These are phyloP conservation scores for Echites panduratus DNA, from an alignment of 257 asterid genomes.

Conservation along the genomic window DNA sequence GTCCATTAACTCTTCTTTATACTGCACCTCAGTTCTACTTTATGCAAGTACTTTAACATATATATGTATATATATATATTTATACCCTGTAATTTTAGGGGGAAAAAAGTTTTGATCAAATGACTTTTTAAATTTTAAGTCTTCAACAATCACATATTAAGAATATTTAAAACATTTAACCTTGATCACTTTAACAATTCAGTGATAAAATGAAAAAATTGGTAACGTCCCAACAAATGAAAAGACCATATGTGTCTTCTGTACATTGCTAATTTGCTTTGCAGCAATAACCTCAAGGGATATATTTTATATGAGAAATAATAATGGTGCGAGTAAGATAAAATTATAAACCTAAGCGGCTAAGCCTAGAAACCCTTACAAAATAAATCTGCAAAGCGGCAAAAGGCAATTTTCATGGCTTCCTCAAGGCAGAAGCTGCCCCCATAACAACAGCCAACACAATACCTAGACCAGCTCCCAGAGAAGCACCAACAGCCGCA, in stretches of 20 bases:
- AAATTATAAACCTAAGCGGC: neutral
- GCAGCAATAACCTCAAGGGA: neutral
- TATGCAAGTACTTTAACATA: too few relatives aligned
- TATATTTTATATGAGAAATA: neutral
- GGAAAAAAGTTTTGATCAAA: too few relatives aligned
- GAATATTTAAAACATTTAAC: too few relatives aligned
- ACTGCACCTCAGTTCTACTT: too few relatives aligned
- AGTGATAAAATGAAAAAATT: too few relatives aligned
- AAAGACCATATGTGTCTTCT: neutral
- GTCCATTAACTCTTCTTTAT: too few relatives aligned
- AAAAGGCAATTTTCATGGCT: conserved; percentile 46
- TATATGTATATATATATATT: too few relatives aligned
- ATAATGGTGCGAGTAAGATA: neutral
- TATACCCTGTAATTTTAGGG: too few relatives aligned
- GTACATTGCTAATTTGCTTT: neutral
- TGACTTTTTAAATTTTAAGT: too few relatives aligned
- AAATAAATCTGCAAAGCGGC: conserved; percentile 11
- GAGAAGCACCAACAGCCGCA: conserved; percentile 91
- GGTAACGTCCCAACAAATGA: neutral
- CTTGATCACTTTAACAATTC: neutral
- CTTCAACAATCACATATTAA: too few relatives aligned
- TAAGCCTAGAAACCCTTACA: conserved; percentile 20
- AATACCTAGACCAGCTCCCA: conserved; percentile 95
- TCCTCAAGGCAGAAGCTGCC: conserved; percentile 94
- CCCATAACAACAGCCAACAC: conserved; percentile 92